phyloP scores from a whole-genome alignment of 73 alveolate genomes.

The Tetrahymena elliotti region DNA sequence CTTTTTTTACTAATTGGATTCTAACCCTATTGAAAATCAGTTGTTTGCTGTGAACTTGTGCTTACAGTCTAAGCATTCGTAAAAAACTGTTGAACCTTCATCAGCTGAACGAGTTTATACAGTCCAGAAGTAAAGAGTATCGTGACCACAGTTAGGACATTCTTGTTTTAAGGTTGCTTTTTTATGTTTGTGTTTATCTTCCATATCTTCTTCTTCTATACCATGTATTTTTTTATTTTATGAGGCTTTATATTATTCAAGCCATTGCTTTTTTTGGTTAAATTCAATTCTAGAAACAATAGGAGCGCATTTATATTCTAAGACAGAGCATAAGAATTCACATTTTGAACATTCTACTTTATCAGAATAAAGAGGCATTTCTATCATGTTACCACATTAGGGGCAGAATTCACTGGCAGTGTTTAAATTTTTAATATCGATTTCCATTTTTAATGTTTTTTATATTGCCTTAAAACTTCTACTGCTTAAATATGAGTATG shows the following conservation, averaged over 20 bases:
- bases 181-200: conserved; percentile 36
- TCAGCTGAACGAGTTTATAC: conserved; percentile 89
- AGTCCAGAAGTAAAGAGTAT: conserved; percentile 67
- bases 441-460: not conserved
- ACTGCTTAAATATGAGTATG: not conserved
- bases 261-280: conserved; percentile 36
- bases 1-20: too few relatives aligned
- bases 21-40: not conserved
- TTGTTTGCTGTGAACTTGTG: conserved; percentile 28
- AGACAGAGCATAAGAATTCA: not conserved
- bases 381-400: conserved; percentile 25
- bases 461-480: not conserved
- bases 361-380: conserved; percentile 23
- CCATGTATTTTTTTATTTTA: conserved; percentile 4
- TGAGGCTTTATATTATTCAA: conserved; percentile 22
- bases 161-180: conserved; percentile 69
- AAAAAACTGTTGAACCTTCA: conserved; percentile 96
- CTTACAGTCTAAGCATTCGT: conserved; percentile 90
- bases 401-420: conserved; percentile 48
- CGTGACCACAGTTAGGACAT: conserved; percentile 86
- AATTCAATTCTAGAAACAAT: conserved; percentile 35
- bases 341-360: conserved; percentile 26
- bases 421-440: conserved; percentile 9
- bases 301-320: not conserved
- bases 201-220: conserved; percentile 33